phyloP scores from a whole-genome alignment of 2,329 filamentous ascomycete species.

The Xylaria digitata region DNA sequence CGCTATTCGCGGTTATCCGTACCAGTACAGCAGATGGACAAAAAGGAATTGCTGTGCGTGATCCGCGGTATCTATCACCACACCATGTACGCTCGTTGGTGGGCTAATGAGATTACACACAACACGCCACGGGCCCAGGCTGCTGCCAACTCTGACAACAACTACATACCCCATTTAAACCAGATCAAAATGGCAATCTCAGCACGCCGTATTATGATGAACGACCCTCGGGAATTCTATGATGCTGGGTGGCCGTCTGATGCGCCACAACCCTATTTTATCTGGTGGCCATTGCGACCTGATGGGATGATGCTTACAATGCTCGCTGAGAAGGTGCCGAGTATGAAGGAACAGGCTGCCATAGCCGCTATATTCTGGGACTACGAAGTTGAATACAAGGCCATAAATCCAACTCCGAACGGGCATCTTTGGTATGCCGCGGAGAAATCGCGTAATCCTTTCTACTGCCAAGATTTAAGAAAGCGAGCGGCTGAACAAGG shows the following conservation, averaged over 20 bases:
- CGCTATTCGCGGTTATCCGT: not conserved
- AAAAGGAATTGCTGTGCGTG: not conserved
- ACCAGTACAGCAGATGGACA: not conserved
- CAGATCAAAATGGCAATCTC: conserved; percentile 6
- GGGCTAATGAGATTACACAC: not conserved
- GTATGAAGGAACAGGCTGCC: conserved; percentile 6
- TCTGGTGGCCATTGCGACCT: conserved; percentile 5
- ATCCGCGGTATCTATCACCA: conserved; percentile 19
- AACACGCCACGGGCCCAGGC: not conserved
- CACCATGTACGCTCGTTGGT: conserved; percentile 12
- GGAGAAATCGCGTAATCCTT: not conserved
- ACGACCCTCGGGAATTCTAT: conserved; percentile 6
- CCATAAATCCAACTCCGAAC: not conserved
- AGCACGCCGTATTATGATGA: conserved; percentile 9
- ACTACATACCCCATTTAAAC: not conserved
- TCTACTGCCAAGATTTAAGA: not conserved
- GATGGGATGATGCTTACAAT: not conserved
- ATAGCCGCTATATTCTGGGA: conserved; percentile 4
- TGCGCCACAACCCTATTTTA: conserved; percentile 7
- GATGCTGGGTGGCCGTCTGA: not conserved
- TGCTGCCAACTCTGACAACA: not conserved
- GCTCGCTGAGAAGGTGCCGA: conserved; percentile 4
- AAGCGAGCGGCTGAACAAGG: not conserved
- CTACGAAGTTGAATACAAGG: conserved; percentile 1
- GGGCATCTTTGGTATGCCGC: conserved; percentile 1